Evolutionary conservation across 2,329 filamentous ascomycete species (phyloP).

Genomic region (Cordyceps militaris): DNA sequence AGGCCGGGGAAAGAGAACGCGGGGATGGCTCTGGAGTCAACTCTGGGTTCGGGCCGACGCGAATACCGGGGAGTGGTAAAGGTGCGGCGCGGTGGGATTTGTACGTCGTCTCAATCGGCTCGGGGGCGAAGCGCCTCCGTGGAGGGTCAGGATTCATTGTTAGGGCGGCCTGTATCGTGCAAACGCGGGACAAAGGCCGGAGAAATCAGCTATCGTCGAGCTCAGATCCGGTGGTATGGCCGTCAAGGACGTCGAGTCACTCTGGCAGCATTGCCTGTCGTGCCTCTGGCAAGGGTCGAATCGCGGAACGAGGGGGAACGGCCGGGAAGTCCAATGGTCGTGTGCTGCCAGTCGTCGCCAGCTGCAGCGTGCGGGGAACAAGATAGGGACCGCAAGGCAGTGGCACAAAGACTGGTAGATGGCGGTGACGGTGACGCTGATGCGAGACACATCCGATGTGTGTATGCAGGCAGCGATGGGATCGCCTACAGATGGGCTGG

Average conservation of each 20-base stretch:
- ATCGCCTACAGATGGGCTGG: neutral
- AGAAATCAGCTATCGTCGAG: neutral
- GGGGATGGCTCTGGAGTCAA: slow-evolving; percentile 48
- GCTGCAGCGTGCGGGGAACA: neutral
- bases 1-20: slow-evolving; percentile 35
- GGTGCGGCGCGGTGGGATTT: slow-evolving; percentile 42
- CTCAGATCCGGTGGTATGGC: neutral
- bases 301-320: neutral
- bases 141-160: slow-evolving; percentile 29
- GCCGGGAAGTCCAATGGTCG: neutral
- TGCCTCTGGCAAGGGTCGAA: neutral
- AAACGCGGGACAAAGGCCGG: neutral
- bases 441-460: slow-evolving; percentile 9
- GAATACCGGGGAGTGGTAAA: slow-evolving; percentile 11
- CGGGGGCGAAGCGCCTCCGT: slow-evolving; percentile 56
- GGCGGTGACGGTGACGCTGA: slow-evolving; percentile 8
- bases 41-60: slow-evolving; percentile 48
- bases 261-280: neutral
- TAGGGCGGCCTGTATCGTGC: neutral
- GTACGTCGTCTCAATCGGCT: slow-evolving; percentile 66
- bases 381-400: neutral
- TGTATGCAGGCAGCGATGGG: slow-evolving; percentile 7
- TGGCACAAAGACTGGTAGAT: slow-evolving; percentile 3
- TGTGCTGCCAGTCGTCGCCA: slow-evolving; percentile 5
- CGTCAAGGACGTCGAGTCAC: neutral